Conservation (phyloP, 495 filamentous ascomycete species). For the Podospora pseudopauciseta region DNA sequence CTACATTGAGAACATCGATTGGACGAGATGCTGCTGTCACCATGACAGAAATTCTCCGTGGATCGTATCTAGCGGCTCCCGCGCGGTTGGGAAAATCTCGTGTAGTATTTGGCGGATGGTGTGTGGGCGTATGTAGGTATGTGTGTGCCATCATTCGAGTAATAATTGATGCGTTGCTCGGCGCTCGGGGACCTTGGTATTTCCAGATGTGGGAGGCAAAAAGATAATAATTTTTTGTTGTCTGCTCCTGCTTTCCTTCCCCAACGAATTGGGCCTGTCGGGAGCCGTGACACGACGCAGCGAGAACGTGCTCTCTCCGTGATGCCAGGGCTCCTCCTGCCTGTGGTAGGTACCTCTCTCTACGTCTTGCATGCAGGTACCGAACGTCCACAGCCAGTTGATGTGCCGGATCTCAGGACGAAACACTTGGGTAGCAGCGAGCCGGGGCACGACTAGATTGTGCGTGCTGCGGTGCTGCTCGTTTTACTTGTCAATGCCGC, state of each 20-base stretch:
- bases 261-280: neutral
- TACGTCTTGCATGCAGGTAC: slow-evolving; percentile 5
- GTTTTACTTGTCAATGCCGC: slow-evolving; percentile 4
- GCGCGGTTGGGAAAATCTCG: neutral
- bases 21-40: neutral
- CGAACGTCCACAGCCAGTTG: neutral
- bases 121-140: neutral
- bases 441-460: neutral
- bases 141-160: neutral
- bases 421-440: slow-evolving; percentile 4
- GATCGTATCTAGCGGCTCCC: slow-evolving; percentile 1
- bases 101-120: neutral
- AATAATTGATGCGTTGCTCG: slow-evolving; percentile 5
- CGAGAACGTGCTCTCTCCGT: neutral
- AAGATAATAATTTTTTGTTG: neutral
- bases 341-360: neutral
- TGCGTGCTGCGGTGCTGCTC: slow-evolving; percentile 1
- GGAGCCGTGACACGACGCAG: neutral
- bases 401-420: neutral
- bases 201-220: neutral
- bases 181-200: neutral
- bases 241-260: neutral
- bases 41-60: neutral
- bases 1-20: neutral
- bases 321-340: neutral